Percentiles rank a stretch among this genome's conserved stretches.
Conservation (phyloP, 148 eudicot genomes). For the Polygonum maritimum region DNA sequence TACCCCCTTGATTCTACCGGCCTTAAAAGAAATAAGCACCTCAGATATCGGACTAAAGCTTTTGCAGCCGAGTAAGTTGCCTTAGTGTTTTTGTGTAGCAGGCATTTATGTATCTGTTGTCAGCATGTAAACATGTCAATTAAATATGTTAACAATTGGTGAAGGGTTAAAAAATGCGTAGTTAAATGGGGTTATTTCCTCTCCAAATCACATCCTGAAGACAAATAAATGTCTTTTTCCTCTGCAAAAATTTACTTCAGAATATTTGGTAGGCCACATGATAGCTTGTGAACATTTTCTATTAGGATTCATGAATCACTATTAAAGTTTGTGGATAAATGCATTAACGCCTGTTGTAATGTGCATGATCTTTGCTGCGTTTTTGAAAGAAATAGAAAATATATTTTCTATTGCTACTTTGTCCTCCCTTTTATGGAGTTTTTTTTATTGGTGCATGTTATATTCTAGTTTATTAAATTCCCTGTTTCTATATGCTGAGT, state of each 20-base stretch:
- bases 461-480: not conserved
- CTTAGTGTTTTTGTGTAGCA: slow-evolving; percentile 12
- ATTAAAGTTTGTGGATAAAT: not conserved
- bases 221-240: not conserved
- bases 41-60: slow-evolving; percentile 84
- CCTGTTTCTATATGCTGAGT: not conserved
- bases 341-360: not conserved
- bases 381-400: not conserved
- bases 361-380: not conserved
- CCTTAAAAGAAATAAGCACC: slow-evolving; percentile 61
- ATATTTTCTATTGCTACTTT: not conserved
- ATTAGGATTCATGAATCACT: not conserved
- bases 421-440: not conserved
- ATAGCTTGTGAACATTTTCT: not conserved
- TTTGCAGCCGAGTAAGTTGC: slow-evolving; percentile 93
- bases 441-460: not conserved
- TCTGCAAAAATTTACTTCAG: not conserved
- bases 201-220: not conserved
- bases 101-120: not conserved
- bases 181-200: not conserved
- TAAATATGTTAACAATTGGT: not conserved
- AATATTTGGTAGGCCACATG: not conserved
- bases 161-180: not conserved
- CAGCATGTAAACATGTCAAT: not conserved
- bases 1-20: slow-evolving; percentile 35